A percentile compares a stretch with the other conserved stretches of the same genome.
Conservation (phyloP, 2,329 filamentous ascomycete genomes). For the Pezicula carpinea region DNA sequence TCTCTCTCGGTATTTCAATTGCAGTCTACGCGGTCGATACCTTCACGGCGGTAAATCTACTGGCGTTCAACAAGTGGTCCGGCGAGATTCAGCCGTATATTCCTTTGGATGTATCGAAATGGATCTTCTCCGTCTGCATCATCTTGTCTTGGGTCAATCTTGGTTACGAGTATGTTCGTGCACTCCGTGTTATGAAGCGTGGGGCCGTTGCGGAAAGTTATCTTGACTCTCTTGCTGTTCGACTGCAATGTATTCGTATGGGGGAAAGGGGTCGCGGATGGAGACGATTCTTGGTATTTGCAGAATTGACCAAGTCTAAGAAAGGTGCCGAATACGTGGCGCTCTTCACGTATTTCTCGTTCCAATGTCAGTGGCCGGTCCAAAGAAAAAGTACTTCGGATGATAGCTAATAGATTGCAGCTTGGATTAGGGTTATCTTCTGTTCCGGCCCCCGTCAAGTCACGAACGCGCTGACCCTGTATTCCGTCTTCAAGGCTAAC, state of each 20-base stretch:
- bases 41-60: conserved; percentile 87
- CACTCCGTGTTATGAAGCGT: conserved; percentile 73
- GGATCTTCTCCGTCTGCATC: conserved; percentile 93
- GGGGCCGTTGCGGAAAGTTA: conserved; percentile 90
- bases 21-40: conserved; percentile 87
- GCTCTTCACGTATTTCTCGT: conserved; percentile 65
- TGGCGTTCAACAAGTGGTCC: conserved; percentile 86
- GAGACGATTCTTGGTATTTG: conserved; percentile 73
- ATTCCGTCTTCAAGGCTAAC: conserved; percentile 73
- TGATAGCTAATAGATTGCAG: conserved; percentile 35
- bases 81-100: conserved; percentile 77
- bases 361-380: conserved; percentile 48
- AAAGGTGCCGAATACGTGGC: conserved; percentile 71
- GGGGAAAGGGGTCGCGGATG: conserved; percentile 69
- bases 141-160: conserved; percentile 84
- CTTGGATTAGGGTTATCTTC: conserved; percentile 82
- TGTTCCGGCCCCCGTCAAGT: conserved; percentile 90
- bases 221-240: conserved; percentile 79
- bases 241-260: conserved; percentile 76
- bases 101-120: conserved; percentile 74
- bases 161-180: conserved; percentile 73
- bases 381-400: background rate
- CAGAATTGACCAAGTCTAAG: conserved; percentile 65
- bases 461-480: conserved; percentile 84
- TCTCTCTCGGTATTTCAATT: conserved; percentile 72